These are phyloP conservation scores for Cymbidium sinense DNA, from an alignment of 106 monocot species.

Conservation along the genomic window DNA sequence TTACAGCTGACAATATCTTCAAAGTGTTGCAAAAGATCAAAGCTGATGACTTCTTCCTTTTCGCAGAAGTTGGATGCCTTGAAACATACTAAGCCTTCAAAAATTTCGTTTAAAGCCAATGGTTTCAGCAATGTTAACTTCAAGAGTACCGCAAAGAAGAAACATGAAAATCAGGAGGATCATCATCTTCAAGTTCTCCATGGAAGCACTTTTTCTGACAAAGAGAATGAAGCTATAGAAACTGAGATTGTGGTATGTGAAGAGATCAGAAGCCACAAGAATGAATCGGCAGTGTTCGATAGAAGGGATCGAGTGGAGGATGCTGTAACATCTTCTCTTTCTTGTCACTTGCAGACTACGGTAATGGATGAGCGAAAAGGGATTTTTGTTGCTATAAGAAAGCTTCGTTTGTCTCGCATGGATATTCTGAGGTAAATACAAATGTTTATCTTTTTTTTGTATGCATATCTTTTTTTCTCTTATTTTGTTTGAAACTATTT, in stretches of 20 bases:
- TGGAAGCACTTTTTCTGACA: no score
- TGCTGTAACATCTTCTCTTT: background rate
- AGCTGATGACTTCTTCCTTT: constrained; percentile 38
- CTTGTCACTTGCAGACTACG: background rate
- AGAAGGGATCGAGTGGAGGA: background rate
- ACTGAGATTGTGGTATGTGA: background rate
- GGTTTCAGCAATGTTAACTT: background rate
- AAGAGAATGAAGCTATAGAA: background rate
- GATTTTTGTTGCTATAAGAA: background rate
- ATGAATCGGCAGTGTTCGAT: background rate
- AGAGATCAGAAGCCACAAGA: background rate
- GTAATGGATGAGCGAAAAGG: background rate
- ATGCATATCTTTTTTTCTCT: background rate
- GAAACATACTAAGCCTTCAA: constrained; percentile 15
- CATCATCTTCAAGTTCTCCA: background rate
- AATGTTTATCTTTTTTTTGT: background rate
- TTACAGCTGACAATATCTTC: constrained; percentile 32
- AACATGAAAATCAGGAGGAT: background rate
- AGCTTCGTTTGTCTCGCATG: background rate
- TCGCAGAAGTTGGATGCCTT: constrained; percentile 54
- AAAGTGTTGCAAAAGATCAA: constrained; percentile 25
- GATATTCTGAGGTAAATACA: background rate
- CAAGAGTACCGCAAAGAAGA: background rate
- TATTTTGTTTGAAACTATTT: background rate
- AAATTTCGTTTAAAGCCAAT: background rate